Conservation (phyloP, 805 yeast genomes). For the Cyberlindnera maclurae region DNA sequence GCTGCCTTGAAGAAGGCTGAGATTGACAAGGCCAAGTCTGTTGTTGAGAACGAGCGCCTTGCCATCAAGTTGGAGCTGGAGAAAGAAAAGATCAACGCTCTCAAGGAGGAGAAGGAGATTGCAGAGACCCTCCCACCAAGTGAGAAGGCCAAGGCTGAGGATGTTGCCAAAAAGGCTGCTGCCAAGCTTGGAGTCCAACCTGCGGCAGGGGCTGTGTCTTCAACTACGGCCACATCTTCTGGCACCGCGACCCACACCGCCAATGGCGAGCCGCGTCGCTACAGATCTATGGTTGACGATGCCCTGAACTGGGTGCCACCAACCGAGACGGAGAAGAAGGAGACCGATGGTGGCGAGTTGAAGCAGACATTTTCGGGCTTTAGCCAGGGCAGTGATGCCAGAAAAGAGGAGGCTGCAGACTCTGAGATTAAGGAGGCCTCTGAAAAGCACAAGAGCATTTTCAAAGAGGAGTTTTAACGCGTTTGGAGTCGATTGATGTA, state of each 20-base stretch:
- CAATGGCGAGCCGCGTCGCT: constrained; percentile 1
- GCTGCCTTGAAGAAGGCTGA: constrained; percentile 31
- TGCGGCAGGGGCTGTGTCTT: constrained; percentile 3
- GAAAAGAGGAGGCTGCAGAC: constrained; percentile 15
- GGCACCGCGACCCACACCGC: constrained; percentile 1
- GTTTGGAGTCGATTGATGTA: neutral
- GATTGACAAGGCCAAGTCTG: constrained; percentile 30
- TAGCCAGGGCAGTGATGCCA: constrained; percentile 37
- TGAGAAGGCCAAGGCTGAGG: constrained; percentile 6
- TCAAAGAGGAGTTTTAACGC: constrained; percentile 21
- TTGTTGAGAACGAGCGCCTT: constrained; percentile 30
- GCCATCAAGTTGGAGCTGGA: constrained; percentile 29
- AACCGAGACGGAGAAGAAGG: constrained; percentile 5
- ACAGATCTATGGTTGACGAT: constrained; percentile 19
- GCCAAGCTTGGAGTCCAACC: neutral
- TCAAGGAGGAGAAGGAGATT: constrained; percentile 32
- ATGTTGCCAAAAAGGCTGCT: neutral
- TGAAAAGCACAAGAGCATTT: constrained; percentile 19
- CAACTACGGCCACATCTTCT: constrained; percentile 1
- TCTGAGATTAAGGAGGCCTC: too few relatives aligned
- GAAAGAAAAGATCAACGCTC: constrained; percentile 27
- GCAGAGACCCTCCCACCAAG: constrained; percentile 32
- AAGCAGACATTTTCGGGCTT: constrained; percentile 36
- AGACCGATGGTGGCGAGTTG: constrained; percentile 18
- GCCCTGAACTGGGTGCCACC: constrained; percentile 11